A percentile compares a stretch with the other conserved stretches of the same genome.
phyloP scores from a whole-genome alignment of 169 alveolate species.

The Eimeria zaria region DNA sequence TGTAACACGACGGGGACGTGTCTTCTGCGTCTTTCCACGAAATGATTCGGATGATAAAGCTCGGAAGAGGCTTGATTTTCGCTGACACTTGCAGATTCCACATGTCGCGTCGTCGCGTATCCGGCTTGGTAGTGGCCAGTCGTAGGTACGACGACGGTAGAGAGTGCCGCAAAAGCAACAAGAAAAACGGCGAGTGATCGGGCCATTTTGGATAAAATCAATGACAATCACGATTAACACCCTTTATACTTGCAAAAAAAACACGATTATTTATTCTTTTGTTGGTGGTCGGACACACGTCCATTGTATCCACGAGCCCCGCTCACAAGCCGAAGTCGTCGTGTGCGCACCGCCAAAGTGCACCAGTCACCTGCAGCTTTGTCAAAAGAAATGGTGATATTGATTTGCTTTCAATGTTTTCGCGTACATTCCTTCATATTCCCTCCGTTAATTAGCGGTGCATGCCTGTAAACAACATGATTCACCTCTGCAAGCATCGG shows the following conservation, averaged over 20 bases:
- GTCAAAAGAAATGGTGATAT: not conserved
- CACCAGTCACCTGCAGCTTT: not conserved
- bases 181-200: not conserved
- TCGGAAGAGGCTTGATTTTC: not conserved
- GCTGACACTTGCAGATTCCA: not conserved
- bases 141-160: not conserved
- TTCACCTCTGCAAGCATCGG: not conserved
- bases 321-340: not conserved
- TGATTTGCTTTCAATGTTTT: not conserved
- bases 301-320: not conserved
- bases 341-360: conserved; percentile 13
- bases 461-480: not conserved
- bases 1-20: not conserved
- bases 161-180: not conserved
- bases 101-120: not conserved
- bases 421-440: too few species aligned
- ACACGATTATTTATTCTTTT: not conserved
- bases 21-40: not conserved
- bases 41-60: not conserved
- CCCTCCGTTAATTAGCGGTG: not conserved
- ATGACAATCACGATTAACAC: not conserved
- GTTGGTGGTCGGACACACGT: not conserved
- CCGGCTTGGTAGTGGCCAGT: not conserved
- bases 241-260: not conserved
- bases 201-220: not conserved